phyloP scores from a whole-genome alignment of 306 rosid genomes.

The Cucurbita maxima region DNA sequence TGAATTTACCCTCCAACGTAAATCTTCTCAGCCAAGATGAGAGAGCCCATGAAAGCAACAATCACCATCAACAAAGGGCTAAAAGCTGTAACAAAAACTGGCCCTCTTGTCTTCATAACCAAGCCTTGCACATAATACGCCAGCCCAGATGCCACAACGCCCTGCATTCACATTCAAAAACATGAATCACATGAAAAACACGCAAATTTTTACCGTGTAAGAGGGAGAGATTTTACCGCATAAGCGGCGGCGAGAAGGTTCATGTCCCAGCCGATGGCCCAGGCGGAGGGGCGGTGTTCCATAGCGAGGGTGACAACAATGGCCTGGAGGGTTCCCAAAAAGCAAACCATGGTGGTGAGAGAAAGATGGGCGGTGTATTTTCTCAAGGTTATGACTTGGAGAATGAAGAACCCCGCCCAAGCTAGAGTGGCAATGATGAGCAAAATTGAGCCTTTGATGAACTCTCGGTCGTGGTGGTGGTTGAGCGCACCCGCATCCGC shows the following conservation, averaged over 20 bases:
- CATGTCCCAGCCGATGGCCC: conserved; percentile 88
- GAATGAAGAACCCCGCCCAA: conserved; percentile 89
- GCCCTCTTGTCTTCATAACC: conserved; percentile 72
- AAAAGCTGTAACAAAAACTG: conserved; percentile 84
- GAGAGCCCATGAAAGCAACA: conserved; percentile 69
- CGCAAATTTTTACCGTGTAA: background rate
- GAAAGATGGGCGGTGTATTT: conserved; percentile 76
- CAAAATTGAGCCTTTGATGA: conserved; percentile 71
- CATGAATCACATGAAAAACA: background rate
- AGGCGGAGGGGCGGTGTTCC: conserved; percentile 51
- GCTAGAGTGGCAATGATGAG: conserved; percentile 68
- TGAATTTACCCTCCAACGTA: conserved; percentile 63
- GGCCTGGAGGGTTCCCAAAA: conserved; percentile 65
- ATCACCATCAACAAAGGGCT: conserved; percentile 85
- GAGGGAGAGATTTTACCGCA: conserved; percentile 27
- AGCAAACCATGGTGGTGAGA: conserved; percentile 71
- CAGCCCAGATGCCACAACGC: conserved; percentile 53
- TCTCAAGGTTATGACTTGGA: conserved; percentile 61
- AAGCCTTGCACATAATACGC: conserved; percentile 72
- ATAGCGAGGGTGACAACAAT: conserved; percentile 52
- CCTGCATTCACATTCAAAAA: conserved; percentile 25
- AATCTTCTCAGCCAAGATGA: conserved; percentile 55
- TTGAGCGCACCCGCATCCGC: conserved; percentile 1
- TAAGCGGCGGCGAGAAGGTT: conserved; percentile 88
- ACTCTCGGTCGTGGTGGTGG: conserved; percentile 27